Percentiles rank a stretch among this genome's conserved stretches.
Evolutionary conservation across 352 stramenopile species (phyloP).

Genomic region (Globisporangium takayamanum): DNA sequence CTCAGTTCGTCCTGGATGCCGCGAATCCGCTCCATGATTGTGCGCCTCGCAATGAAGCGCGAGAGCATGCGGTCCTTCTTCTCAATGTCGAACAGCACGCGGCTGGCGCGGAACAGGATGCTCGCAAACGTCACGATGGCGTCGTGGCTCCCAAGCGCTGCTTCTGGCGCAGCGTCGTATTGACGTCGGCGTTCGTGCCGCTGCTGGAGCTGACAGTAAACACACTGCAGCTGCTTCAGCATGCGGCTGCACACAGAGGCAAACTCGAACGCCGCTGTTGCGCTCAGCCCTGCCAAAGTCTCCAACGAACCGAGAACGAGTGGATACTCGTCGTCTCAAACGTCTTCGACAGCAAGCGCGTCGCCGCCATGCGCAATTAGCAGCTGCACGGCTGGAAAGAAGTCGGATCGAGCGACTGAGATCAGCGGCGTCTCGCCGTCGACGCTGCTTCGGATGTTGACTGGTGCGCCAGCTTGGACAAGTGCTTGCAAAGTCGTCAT

Average conservation of each 20-base stretch:
- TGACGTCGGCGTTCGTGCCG: not conserved
- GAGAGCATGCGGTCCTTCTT: not conserved
- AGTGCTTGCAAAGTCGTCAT: no score
- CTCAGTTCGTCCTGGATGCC: not conserved
- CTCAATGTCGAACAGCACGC: not conserved
- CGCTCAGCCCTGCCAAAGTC: not conserved
- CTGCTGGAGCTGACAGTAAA: not conserved
- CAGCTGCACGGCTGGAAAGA: not conserved
- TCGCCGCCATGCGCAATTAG: not conserved
- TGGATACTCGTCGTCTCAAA: not conserved
- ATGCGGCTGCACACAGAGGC: not conserved
- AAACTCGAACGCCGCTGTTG: not conserved
- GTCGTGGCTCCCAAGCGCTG: not conserved
- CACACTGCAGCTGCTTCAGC: not conserved
- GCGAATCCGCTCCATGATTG: not conserved
- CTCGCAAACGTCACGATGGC: not conserved
- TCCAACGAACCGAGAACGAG: not conserved
- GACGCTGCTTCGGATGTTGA: no score
- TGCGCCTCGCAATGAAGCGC: constrained; percentile 1
- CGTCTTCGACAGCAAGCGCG: not conserved
- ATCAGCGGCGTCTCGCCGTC: not conserved
- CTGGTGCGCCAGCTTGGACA: no score
- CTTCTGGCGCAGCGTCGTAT: not conserved
- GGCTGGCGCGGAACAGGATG: not conserved
- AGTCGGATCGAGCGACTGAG: not conserved